phyloP scores from a whole-genome alignment of 2,329 filamentous ascomycete species.

The Podosphaera leucotricha region DNA sequence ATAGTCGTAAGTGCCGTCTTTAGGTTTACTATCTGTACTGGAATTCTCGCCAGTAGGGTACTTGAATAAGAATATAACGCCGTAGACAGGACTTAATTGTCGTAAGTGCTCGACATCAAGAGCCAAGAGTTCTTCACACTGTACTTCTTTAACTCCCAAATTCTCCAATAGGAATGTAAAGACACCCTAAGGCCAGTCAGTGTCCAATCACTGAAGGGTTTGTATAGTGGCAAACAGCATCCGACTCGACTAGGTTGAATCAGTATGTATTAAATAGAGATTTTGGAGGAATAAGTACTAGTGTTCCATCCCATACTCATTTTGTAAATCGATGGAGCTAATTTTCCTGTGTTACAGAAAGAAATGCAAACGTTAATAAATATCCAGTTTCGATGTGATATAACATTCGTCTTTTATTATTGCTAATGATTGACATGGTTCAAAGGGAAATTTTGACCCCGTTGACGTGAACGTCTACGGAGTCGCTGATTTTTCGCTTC shows the following conservation, averaged over 20 bases:
- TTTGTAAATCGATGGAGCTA: slow-evolving; percentile 6
- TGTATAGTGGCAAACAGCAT: slow-evolving; percentile 42
- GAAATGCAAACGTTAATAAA: too few species aligned
- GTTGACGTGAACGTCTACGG: too few species aligned
- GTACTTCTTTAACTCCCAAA: slow-evolving; percentile 77
- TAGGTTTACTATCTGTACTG: slow-evolving; percentile 32
- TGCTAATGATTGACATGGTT: too few species aligned
- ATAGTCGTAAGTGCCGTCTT: slow-evolving; percentile 63
- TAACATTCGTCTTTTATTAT: too few species aligned
- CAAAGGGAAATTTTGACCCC: too few species aligned
- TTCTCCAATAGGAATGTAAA: slow-evolving; percentile 91
- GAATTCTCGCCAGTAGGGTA: slow-evolving; percentile 51
- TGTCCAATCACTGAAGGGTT: not conserved
- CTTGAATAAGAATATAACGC: slow-evolving; percentile 98
- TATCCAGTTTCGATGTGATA: too few species aligned
- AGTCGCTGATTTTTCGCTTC: too few species aligned
- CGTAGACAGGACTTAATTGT: slow-evolving; percentile 58
- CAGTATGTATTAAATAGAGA: slow-evolving; percentile 4
- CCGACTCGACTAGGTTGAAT: slow-evolving; percentile 47
- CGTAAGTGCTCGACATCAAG: slow-evolving; percentile 56
- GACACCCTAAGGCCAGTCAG: slow-evolving; percentile 37
- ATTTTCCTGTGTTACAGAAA: not conserved
- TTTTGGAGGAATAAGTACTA: slow-evolving; percentile 25
- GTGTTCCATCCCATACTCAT: slow-evolving; percentile 89
- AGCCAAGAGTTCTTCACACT: slow-evolving; percentile 88